phyloP scores from a whole-genome alignment of 768 basidiomycete species.

The Amanita pallidorosea region DNA sequence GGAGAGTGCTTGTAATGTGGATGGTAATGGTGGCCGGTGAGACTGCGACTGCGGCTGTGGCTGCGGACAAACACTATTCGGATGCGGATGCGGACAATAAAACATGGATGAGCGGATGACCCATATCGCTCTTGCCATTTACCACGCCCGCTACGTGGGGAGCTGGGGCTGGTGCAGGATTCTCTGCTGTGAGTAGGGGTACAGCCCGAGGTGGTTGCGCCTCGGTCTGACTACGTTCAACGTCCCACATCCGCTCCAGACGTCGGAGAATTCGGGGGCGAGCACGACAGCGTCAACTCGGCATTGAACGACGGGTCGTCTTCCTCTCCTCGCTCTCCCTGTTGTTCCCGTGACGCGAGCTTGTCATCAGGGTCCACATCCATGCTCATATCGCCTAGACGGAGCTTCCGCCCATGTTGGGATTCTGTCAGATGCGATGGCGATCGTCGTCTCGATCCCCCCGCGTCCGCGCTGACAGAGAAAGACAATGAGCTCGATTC shows the following conservation, averaged over 20 bases:
- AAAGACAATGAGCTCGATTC: background rate
- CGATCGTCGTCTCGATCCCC: background rate
- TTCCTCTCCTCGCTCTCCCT: background rate
- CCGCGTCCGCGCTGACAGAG: background rate
- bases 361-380: background rate
- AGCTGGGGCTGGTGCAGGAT: background rate
- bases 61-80: background rate
- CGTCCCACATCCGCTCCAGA: background rate
- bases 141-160: background rate
- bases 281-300: constrained; percentile 19
- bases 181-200: background rate
- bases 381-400: background rate
- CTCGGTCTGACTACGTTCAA: background rate
- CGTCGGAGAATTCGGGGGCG: constrained; percentile 6
- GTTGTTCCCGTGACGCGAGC: background rate
- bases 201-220: background rate
- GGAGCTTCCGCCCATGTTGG: background rate
- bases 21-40: background rate
- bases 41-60: background rate
- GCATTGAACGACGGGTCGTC: constrained; percentile 27
- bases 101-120: constrained; percentile 13
- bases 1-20: background rate
- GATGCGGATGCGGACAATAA: constrained; percentile 15
- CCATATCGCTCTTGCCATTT: background rate
- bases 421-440: background rate